These are phyloP conservation scores for Physcomitrium patens DNA, from an alignment of 225 moss, liverwort and hornwort genomes.

Conservation along the genomic window DNA sequence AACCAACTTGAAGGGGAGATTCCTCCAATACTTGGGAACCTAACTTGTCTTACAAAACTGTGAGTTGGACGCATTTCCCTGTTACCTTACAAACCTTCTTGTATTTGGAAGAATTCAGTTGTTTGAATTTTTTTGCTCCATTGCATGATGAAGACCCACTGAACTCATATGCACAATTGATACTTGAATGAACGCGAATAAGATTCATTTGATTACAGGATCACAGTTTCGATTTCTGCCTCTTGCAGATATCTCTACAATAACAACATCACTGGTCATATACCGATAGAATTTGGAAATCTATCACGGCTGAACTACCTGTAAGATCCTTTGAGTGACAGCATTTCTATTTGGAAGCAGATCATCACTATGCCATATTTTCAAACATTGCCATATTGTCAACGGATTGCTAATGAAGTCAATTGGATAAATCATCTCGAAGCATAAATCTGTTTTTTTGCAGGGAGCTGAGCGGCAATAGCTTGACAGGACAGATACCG, in stretches of 20 bases:
- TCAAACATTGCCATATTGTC: neutral
- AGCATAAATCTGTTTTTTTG: neutral
- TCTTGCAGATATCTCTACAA: conserved; percentile 58
- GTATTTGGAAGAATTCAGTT: neutral
- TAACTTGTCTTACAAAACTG: conserved; percentile 65
- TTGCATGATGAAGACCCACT: neutral
- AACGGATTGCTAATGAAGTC: too few relatives aligned
- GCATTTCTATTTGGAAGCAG: neutral
- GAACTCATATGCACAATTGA: neutral
- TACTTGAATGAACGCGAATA: neutral
- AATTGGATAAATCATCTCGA: neutral
- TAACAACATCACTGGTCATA: conserved; percentile 57
- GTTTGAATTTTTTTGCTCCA: neutral
- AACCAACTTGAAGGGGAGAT: conserved; percentile 61
- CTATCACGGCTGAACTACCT: conserved; percentile 63
- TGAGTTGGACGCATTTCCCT: conserved; percentile 34
- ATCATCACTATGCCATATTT: neutral
- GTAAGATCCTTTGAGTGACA: conserved; percentile 36
- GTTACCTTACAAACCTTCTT: neutral
- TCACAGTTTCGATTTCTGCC: neutral
- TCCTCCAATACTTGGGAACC: conserved; percentile 65
- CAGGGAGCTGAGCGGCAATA: conserved; percentile 60
- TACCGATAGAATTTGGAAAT: conserved; percentile 65
- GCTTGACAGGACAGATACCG: conserved; percentile 54
- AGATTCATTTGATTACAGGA: neutral